These are phyloP conservation scores for Gigaspora rosea DNA, from an alignment of 192 early-diverging fungal species.

Conservation along the genomic window DNA sequence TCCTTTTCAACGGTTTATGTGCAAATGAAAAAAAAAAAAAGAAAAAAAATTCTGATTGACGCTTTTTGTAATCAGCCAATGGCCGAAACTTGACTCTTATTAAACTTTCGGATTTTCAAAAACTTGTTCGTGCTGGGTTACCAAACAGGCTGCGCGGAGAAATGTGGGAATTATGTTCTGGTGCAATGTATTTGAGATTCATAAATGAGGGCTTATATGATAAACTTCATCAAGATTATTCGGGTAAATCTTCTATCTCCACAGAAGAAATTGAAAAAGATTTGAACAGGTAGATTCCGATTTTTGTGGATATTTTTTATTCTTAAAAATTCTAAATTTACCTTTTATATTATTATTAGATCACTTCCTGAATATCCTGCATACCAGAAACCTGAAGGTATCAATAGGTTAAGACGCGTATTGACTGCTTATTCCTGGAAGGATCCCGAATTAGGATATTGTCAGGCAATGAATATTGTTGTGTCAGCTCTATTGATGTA, in stretches of 20 bases:
- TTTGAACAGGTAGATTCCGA: conserved; percentile 62
- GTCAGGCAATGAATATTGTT: conserved; percentile 99
- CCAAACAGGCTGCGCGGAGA: conserved; percentile 87
- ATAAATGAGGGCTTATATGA: conserved; percentile 85
- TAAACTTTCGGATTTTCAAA: conserved; percentile 78
- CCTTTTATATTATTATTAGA: conserved; percentile 37
- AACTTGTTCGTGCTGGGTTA: conserved; percentile 84
- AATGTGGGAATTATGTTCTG: conserved; percentile 91
- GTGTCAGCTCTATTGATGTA: conserved; percentile 89
- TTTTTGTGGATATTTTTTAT: not conserved
- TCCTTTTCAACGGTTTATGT: not conserved
- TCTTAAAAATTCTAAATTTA: not conserved
- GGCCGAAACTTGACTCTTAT: conserved; percentile 88
- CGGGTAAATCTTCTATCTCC: conserved; percentile 70
- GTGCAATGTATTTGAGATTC: conserved; percentile 84
- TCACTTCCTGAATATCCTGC: conserved; percentile 93
- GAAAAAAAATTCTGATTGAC: not conserved
- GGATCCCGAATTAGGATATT: conserved; percentile 93
- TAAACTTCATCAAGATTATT: conserved; percentile 66
- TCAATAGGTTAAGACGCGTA: conserved; percentile 90
- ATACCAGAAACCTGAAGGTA: conserved; percentile 90
- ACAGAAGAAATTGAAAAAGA: conserved; percentile 97
- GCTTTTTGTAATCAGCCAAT: conserved; percentile 38
- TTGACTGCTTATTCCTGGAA: conserved; percentile 84
- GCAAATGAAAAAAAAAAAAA: not conserved